phyloP scores from a whole-genome alignment of 2,329 filamentous ascomycete species.

The Ophiocordyceps camponoti-leonardi region DNA sequence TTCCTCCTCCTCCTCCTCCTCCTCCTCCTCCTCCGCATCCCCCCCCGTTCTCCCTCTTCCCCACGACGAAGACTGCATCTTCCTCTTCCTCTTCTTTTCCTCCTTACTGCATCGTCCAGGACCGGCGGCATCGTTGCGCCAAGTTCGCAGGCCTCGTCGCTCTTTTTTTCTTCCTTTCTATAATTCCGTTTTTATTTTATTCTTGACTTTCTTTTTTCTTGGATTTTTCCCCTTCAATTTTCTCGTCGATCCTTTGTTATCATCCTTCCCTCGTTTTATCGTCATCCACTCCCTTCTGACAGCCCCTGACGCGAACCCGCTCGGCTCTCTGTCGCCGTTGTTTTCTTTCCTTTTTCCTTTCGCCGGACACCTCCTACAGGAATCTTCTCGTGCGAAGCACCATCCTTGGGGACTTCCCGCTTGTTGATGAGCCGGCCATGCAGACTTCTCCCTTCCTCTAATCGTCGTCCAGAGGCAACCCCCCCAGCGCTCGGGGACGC shows the following conservation, averaged over 20 bases:
- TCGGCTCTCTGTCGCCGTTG: no score
- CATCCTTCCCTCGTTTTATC: no score
- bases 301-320: no score
- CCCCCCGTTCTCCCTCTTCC: slow-evolving; percentile 7
- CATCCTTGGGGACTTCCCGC: background rate
- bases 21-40: background rate
- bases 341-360: background rate
- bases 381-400: background rate
- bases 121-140: slow-evolving; percentile 14
- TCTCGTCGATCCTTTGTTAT: background rate
- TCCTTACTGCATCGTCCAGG: slow-evolving; percentile 9
- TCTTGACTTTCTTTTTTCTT: slow-evolving; percentile 18
- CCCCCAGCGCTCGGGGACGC: background rate
- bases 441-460: slow-evolving; percentile 5
- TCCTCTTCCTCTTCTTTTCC: slow-evolving; percentile 12
- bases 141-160: slow-evolving; percentile 34
- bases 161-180: slow-evolving; percentile 24
- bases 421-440: slow-evolving; percentile 4
- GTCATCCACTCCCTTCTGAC: background rate
- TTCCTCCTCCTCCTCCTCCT: background rate
- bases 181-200: slow-evolving; percentile 7
- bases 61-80: slow-evolving; percentile 9
- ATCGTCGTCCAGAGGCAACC: background rate
- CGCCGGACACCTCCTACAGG: background rate
- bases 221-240: background rate